Evolutionary conservation across 2,329 filamentous ascomycete genomes (phyloP).

Genomic region (Fusarium multiceps): DNA sequence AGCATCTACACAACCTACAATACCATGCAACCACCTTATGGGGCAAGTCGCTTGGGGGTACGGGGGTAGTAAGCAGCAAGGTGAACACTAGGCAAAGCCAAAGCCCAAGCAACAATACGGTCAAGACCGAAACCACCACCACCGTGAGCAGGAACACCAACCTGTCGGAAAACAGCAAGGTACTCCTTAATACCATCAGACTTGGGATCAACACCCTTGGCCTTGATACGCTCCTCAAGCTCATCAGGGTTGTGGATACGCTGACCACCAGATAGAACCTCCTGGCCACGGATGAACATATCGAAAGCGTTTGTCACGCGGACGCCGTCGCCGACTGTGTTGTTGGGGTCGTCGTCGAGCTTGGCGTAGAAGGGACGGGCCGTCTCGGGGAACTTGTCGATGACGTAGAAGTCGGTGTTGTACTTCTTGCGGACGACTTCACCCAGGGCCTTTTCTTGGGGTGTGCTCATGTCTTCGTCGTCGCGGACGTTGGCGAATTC

Average conservation of each 20-base stretch:
- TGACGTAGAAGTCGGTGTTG: conserved; percentile 94
- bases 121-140: conserved; percentile 92
- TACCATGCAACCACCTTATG: conserved; percentile 49
- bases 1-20: not conserved
- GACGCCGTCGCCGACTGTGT: conserved; percentile 55
- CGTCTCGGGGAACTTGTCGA: conserved; percentile 93
- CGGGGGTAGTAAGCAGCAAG: conserved; percentile 68
- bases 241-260: conserved; percentile 84
- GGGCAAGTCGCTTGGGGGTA: conserved; percentile 69
- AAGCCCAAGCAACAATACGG: conserved; percentile 78
- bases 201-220: conserved; percentile 82
- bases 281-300: conserved; percentile 92
- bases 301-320: conserved; percentile 76
- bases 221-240: conserved; percentile 81
- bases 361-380: conserved; percentile 90
- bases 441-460: conserved; percentile 90
- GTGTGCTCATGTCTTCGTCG: conserved; percentile 82
- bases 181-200: conserved; percentile 87
- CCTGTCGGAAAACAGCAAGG: conserved; percentile 81
- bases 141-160: conserved; percentile 87
- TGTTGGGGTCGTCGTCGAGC: conserved; percentile 74
- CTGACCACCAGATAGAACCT: conserved; percentile 92
- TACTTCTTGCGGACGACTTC: conserved; percentile 88
- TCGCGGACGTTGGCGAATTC: conserved; percentile 76
- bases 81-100: conserved; percentile 69